Percentiles rank a stretch among this genome's conserved stretches.
These are phyloP conservation scores for Boletus rufocinnamomeus DNA, from an alignment of 768 basidiomycete genomes.

Conservation along the genomic window DNA sequence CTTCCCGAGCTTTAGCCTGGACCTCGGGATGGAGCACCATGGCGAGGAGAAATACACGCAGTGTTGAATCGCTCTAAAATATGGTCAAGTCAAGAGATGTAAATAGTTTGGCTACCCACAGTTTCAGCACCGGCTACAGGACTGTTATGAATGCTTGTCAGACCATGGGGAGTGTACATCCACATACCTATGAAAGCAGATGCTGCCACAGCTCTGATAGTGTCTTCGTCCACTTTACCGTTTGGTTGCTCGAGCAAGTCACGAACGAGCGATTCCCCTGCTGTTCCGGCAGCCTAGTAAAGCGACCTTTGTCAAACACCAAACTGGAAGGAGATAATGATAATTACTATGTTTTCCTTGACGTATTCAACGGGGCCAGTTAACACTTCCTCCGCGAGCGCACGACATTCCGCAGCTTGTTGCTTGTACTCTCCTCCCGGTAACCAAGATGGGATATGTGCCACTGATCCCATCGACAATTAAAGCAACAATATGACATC, in stretches of 20 bases:
- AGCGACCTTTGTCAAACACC: not conserved
- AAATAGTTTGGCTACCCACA: slow-evolving; percentile 11
- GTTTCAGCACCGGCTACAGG: slow-evolving; percentile 31
- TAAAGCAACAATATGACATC: not conserved
- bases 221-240: slow-evolving; percentile 4
- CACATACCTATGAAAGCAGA: slow-evolving; percentile 27
- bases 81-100: not conserved
- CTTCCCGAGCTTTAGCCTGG: slow-evolving; percentile 34
- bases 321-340: not conserved
- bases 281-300: slow-evolving; percentile 22
- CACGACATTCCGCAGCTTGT: slow-evolving; percentile 18
- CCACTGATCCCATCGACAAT: slow-evolving; percentile 13
- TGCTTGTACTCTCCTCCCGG: slow-evolving; percentile 34
- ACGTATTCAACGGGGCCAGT: slow-evolving; percentile 26
- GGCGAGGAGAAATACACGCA: slow-evolving; percentile 35
- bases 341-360: slow-evolving; percentile 23
- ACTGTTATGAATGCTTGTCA: not conserved
- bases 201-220: slow-evolving; percentile 27
- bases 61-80: slow-evolving; percentile 15
- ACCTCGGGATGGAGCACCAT: slow-evolving; percentile 38
- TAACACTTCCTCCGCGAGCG: slow-evolving; percentile 26
- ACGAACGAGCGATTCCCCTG: slow-evolving; percentile 25
- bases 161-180: not conserved
- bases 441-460: slow-evolving; percentile 36
- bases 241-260: slow-evolving; percentile 13